Evolutionary conservation across 2,329 filamentous ascomycete species (phyloP).

Genomic region (Ophiostoma fasciatum): DNA sequence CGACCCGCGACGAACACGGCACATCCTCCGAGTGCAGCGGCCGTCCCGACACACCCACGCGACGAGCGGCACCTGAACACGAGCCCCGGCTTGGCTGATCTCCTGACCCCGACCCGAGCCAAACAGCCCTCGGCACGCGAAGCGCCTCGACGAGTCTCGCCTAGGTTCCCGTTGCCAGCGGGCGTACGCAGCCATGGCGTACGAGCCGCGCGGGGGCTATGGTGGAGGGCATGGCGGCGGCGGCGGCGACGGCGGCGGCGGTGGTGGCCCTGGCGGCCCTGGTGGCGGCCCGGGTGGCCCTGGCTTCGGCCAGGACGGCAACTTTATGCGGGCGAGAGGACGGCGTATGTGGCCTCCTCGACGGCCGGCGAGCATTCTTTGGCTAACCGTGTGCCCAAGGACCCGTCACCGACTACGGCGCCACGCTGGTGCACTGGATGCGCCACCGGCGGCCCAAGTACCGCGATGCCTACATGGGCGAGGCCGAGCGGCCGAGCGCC

Average conservation of each 20-base stretch:
- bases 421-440: slow-evolving; percentile 85
- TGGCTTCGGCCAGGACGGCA: slow-evolving; percentile 4
- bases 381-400: too few relatives aligned
- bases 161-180: too few relatives aligned
- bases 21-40: too few relatives aligned
- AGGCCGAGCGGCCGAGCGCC: slow-evolving; percentile 68
- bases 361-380: too few relatives aligned
- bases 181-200: slow-evolving; percentile 12
- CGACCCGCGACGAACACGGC: too few relatives aligned
- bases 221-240: slow-evolving; percentile 14
- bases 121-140: too few relatives aligned
- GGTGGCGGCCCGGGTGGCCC: slow-evolving; percentile 2
- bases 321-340: slow-evolving; percentile 11
- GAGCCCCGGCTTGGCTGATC: too few relatives aligned
- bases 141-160: too few relatives aligned
- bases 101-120: too few relatives aligned
- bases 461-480: slow-evolving; percentile 54
- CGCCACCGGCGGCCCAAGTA: slow-evolving; percentile 65
- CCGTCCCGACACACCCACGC: too few relatives aligned
- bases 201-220: slow-evolving; percentile 17
- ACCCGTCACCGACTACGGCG: slow-evolving; percentile 84
- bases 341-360: slow-evolving; percentile 10
- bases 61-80: too few relatives aligned
- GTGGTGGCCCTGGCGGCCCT: slow-evolving; percentile 6
- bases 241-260: slow-evolving; percentile 7